phyloP scores from a whole-genome alignment of 208 protist genomes.

The Entamoeba moshkovskii region DNA sequence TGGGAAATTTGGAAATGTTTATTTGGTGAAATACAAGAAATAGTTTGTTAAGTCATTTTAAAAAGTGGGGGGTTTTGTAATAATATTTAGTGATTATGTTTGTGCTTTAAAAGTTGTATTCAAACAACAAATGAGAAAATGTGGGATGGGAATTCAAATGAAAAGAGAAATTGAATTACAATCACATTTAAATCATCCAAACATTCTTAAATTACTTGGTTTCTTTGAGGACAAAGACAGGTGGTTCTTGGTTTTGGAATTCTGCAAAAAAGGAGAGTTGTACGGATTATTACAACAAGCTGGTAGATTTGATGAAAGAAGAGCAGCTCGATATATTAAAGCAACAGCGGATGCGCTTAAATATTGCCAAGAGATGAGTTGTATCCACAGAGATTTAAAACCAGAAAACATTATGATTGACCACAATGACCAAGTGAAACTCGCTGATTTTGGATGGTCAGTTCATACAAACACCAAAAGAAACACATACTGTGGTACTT shows the following conservation, averaged over 20 bases:
- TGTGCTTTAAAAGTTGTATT: conserved; percentile 10
- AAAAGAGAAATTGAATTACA: not conserved
- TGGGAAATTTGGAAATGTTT: conserved; percentile 9
- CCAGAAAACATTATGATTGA: conserved; percentile 37
- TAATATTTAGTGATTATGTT: not conserved
- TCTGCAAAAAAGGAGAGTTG: not conserved
- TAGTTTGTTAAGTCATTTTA: not conserved
- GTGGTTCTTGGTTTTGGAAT: conserved; percentile 13
- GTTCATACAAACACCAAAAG: not conserved
- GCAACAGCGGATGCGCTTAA: not conserved
- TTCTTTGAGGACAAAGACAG: conserved; percentile 1
- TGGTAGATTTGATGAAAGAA: not conserved
- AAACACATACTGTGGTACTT: conserved; percentile 33
- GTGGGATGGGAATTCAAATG: not conserved
- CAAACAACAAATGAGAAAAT: not conserved
- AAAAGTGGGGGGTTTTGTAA: not conserved
- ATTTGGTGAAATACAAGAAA: not conserved
- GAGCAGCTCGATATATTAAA: not conserved
- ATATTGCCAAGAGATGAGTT: not conserved
- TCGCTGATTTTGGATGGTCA: conserved; percentile 42
- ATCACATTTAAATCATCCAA: not conserved
- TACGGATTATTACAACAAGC: not conserved
- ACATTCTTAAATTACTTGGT: conserved; percentile 8
- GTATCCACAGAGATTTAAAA: conserved; percentile 40
- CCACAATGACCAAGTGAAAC: conserved; percentile 21